Conservation (phyloP, 2,329 filamentous ascomycete genomes). For the Monilinia laxa region DNA sequence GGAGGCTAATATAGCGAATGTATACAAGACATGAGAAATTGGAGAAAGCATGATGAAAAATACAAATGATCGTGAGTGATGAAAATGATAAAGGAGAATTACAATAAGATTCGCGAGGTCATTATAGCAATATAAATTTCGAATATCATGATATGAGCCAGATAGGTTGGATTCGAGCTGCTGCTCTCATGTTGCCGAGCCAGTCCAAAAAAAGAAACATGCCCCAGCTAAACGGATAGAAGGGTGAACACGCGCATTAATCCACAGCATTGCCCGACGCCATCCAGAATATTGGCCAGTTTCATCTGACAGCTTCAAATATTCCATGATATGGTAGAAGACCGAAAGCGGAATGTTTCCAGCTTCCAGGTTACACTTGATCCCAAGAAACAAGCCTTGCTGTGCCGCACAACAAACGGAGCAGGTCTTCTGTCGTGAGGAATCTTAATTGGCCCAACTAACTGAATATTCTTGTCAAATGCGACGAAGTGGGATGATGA, state of each 20-base stretch:
- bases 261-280: not conserved
- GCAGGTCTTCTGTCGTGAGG: not conserved
- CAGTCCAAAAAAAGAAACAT: slow-evolving; percentile 22
- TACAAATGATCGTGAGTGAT: slow-evolving; percentile 9
- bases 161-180: not conserved
- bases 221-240: slow-evolving; percentile 12
- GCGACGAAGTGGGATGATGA: slow-evolving; percentile 2
- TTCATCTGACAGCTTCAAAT: not conserved
- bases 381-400: slow-evolving; percentile 3
- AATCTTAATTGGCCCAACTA: not conserved
- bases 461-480: not conserved
- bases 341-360: slow-evolving; percentile 8
- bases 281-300: not conserved
- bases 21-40: slow-evolving; percentile 5
- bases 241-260: slow-evolving; percentile 14
- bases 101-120: not conserved
- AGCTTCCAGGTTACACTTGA: slow-evolving; percentile 13
- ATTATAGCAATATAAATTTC: slow-evolving; percentile 15
- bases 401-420: slow-evolving; percentile 5
- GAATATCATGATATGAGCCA: not conserved
- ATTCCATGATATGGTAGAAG: slow-evolving; percentile 8
- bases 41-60: slow-evolving; percentile 22
- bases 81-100: not conserved
- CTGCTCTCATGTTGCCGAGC: slow-evolving; percentile 10
- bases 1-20: slow-evolving; percentile 17